These are phyloP conservation scores for Pelargonium nanum DNA, from an alignment of 345 rosid species.

Conservation along the genomic window DNA sequence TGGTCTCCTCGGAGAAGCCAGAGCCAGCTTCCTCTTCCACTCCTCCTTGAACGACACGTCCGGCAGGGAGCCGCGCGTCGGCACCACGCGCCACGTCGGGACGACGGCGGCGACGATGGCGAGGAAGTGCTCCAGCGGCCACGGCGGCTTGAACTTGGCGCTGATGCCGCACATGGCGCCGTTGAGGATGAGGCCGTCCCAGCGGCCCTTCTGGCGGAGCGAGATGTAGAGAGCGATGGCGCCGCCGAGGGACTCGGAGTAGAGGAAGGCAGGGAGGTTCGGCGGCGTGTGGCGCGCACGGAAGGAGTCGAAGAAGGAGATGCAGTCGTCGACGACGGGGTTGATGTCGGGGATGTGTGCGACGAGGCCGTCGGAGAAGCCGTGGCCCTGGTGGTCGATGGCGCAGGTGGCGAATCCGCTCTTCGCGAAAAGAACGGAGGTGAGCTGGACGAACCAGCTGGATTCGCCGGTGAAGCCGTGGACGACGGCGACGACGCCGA, in stretches of 20 bases:
- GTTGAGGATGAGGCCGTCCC: slow-evolving; percentile 74
- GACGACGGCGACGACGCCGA: slow-evolving; percentile 65
- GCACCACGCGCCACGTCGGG: slow-evolving; percentile 86
- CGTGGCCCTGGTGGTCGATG: slow-evolving; percentile 96
- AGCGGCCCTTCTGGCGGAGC: slow-evolving; percentile 52
- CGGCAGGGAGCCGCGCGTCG: slow-evolving; percentile 71
- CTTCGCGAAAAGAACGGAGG: slow-evolving; percentile 66
- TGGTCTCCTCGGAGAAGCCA: slow-evolving; percentile 53
- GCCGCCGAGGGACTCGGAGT: slow-evolving; percentile 88
- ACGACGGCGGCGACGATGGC: slow-evolving; percentile 47
- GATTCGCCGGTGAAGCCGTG: slow-evolving; percentile 94
- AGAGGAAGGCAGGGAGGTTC: slow-evolving; percentile 57
- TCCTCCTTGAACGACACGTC: slow-evolving; percentile 63
- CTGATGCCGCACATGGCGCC: slow-evolving; percentile 98
- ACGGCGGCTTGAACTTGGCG: slow-evolving; percentile 76
- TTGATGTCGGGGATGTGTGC: slow-evolving; percentile 66
- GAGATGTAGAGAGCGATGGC: slow-evolving; percentile 73
- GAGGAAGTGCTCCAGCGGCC: slow-evolving; percentile 83
- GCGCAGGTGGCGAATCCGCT: slow-evolving; percentile 75
- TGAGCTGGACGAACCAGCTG: slow-evolving; percentile 66
- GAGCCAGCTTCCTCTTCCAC: slow-evolving; percentile 69
- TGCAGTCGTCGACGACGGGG: slow-evolving; percentile 75
- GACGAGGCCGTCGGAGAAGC: slow-evolving; percentile 70
- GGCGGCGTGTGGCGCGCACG: slow-evolving; percentile 38
- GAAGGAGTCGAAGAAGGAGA: slow-evolving; percentile 49